Evolutionary conservation across 2,329 filamentous ascomycete species (phyloP).

Genomic region (Fusarium sterilihyphosum): DNA sequence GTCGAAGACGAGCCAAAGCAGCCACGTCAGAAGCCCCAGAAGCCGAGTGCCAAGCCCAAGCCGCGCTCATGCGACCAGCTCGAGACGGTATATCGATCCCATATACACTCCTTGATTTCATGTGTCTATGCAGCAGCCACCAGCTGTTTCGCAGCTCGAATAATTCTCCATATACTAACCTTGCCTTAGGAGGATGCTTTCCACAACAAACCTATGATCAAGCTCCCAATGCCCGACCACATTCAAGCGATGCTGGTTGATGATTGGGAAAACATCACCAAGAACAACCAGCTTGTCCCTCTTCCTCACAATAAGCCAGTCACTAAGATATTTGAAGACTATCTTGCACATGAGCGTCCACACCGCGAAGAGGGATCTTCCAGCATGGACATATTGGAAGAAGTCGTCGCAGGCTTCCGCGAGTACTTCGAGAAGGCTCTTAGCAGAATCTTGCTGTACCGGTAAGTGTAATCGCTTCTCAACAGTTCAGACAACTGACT

Average conservation of each 20-base stretch:
- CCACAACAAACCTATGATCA: conserved; percentile 83
- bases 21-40: conserved; percentile 11
- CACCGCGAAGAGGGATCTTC: conserved; percentile 73
- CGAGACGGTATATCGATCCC: conserved; percentile 28
- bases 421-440: conserved; percentile 95
- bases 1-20: conserved; percentile 7
- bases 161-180: conserved; percentile 28
- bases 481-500: conserved; percentile 33
- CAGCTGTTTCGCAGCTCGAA: background rate
- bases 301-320: conserved; percentile 83
- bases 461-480: conserved; percentile 53
- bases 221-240: conserved; percentile 85
- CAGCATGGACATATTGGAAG: conserved; percentile 86
- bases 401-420: conserved; percentile 84
- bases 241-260: conserved; percentile 94
- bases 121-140: background rate
- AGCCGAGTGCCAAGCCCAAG: conserved; percentile 19
- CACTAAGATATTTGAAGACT: conserved; percentile 81
- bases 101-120: background rate
- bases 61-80: conserved; percentile 5
- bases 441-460: conserved; percentile 87
- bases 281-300: conserved; percentile 88
- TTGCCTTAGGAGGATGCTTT: conserved; percentile 83
- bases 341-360: conserved; percentile 74
- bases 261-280: conserved; percentile 99